Percentiles rank a stretch among this genome's conserved stretches.
Conservation (phyloP, 306 rosid genomes). For the Prosopis cineraria region DNA sequence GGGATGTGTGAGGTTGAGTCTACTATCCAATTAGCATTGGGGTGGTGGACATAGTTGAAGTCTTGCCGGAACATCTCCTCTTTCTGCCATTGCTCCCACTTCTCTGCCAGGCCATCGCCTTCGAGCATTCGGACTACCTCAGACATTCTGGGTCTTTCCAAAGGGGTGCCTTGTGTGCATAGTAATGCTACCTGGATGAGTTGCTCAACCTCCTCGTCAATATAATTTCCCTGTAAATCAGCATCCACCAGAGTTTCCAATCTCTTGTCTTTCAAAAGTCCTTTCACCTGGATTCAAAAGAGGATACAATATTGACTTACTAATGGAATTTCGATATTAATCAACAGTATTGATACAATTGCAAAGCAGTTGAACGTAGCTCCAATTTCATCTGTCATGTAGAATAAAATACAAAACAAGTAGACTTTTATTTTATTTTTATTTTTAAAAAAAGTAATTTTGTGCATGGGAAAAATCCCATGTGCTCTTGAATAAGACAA, state of each 20-base stretch:
- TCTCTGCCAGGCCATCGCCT: constrained; percentile 87
- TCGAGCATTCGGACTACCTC: constrained; percentile 95
- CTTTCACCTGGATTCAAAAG: constrained; percentile 68
- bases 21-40: constrained; percentile 64
- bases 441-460: too few species aligned
- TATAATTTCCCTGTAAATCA: constrained; percentile 68
- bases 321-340: neutral
- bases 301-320: neutral
- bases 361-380: neutral
- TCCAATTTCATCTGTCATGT: neutral
- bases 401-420: too few species aligned
- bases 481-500: neutral
- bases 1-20: constrained; percentile 76
- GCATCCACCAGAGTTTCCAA: constrained; percentile 77
- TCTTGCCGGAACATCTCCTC: constrained; percentile 76
- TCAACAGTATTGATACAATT: neutral
- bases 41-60: constrained; percentile 45
- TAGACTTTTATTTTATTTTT: too few species aligned
- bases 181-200: constrained; percentile 84
- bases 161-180: constrained; percentile 80
- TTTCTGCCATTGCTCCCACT: constrained; percentile 96
- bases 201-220: constrained; percentile 67
- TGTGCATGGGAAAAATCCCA: neutral
- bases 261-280: constrained; percentile 71
- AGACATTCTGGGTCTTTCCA: constrained; percentile 93